These are phyloP conservation scores for Lasiodiplodia sp. DNA, from an alignment of 2,329 filamentous ascomycete species.

Conservation along the genomic window DNA sequence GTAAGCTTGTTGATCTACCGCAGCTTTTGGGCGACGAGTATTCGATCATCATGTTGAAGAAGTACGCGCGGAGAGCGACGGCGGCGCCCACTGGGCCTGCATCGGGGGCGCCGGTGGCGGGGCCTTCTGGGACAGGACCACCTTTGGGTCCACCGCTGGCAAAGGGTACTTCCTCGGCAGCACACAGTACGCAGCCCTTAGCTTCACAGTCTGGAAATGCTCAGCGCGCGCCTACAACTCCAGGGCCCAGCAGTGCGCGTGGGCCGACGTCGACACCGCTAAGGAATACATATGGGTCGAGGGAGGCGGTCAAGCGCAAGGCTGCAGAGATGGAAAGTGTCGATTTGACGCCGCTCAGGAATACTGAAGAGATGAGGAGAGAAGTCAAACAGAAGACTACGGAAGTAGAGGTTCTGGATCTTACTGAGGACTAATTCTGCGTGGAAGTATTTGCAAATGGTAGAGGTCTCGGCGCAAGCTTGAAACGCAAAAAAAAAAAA, in stretches of 20 bases:
- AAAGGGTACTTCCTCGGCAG: too few relatives aligned
- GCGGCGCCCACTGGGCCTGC: background rate
- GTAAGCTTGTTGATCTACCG: background rate
- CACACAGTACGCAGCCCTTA: background rate
- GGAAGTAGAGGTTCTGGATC: background rate
- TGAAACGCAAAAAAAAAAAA: too few relatives aligned
- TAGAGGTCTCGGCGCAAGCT: too few relatives aligned
- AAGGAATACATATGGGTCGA: background rate
- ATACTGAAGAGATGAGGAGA: background rate
- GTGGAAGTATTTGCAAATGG: too few relatives aligned
- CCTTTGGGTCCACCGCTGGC: background rate
- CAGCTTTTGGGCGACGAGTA: background rate
- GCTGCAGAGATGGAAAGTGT: background rate
- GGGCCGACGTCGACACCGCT: background rate
- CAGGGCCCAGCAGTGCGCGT: background rate
- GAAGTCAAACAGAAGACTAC: background rate
- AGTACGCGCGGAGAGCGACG: background rate
- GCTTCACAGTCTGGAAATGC: background rate
- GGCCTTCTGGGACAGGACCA: background rate
- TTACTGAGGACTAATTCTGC: background rate
- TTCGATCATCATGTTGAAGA: background rate
- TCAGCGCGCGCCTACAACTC: background rate
- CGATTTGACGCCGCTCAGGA: background rate
- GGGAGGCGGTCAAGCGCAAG: background rate
- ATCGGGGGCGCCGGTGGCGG: too few relatives aligned